These are phyloP conservation scores for Rhodosporidiobolus odoratus DNA, from an alignment of 768 basidiomycete species.

Conservation along the genomic window DNA sequence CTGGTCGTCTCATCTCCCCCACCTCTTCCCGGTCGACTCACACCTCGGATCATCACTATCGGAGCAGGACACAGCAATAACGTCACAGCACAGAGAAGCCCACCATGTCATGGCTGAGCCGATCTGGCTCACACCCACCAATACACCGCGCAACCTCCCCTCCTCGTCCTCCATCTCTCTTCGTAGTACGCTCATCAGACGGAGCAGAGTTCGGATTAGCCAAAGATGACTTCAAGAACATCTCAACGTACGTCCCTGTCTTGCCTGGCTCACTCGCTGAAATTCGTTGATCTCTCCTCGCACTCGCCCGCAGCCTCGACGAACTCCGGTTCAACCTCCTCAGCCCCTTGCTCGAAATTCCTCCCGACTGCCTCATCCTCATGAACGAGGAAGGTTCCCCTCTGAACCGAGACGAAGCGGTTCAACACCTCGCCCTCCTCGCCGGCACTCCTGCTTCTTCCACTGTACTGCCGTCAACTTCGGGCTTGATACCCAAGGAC, in stretches of 20 bases:
- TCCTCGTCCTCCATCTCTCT: background rate
- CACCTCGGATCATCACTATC: background rate
- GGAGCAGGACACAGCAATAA: background rate
- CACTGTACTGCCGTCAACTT: background rate
- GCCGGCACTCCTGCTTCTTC: conserved; percentile 1
- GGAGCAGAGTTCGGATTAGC: conserved; percentile 30
- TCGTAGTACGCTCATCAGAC: conserved; percentile 28
- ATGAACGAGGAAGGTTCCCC: conserved; percentile 40
- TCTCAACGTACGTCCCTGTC: conserved; percentile 21
- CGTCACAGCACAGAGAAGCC: too few species aligned
- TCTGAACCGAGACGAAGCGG: conserved; percentile 21
- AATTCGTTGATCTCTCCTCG: background rate
- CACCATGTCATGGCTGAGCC: conserved; percentile 2
- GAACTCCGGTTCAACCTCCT: conserved; percentile 26
- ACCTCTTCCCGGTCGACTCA: background rate
- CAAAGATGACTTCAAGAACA: conserved; percentile 11
- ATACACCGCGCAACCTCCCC: background rate
- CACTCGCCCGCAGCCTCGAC: conserved; percentile 8
- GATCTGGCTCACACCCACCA: conserved; percentile 2
- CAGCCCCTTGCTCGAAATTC: conserved; percentile 32
- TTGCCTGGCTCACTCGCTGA: background rate
- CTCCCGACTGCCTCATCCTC: conserved; percentile 35
- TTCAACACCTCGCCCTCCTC: conserved; percentile 21
- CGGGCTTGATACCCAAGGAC: background rate
- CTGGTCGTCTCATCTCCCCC: background rate